Conservation (phyloP, 495 filamentous ascomycete genomes). For the Neurospora sp. region DNA sequence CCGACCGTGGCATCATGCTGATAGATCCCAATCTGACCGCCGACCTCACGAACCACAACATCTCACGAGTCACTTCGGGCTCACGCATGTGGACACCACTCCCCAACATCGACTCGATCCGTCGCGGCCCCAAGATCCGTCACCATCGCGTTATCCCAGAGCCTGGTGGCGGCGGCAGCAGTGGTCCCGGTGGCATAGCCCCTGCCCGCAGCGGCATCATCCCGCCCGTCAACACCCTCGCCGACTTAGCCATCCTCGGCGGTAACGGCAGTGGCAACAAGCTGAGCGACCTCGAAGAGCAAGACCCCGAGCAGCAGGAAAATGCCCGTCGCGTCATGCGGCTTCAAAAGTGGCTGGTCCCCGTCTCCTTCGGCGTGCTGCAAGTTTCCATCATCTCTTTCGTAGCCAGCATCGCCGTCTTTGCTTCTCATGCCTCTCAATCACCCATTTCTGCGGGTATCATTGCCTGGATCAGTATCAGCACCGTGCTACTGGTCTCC, state of each 20-base stretch:
- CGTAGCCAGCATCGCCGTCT: slow-evolving; percentile 9
- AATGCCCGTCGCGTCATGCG: not conserved
- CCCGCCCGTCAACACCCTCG: not conserved
- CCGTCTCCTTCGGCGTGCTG: slow-evolving; percentile 3
- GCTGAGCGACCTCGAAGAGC: not conserved
- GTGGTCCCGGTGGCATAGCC: not conserved
- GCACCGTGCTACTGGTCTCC: slow-evolving; percentile 3
- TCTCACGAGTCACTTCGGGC: not conserved
- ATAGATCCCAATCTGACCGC: not conserved
- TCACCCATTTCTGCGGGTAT: not conserved
- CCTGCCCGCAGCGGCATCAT: not conserved
- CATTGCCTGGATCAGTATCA: slow-evolving; percentile 3
- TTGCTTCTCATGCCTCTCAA: slow-evolving; percentile 2
- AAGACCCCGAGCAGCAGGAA: not conserved
- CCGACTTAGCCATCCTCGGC: not conserved
- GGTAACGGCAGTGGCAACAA: not conserved
- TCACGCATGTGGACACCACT: not conserved
- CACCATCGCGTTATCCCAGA: slow-evolving; percentile 5
- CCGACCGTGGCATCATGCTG: not conserved
- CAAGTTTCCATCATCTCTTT: slow-evolving; percentile 5
- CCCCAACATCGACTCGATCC: slow-evolving; percentile 6
- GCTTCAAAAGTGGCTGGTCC: not conserved
- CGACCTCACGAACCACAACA: not conserved
- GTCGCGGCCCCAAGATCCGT: slow-evolving; percentile 10
- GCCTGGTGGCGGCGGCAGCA: not conserved